A percentile compares a stretch with the other conserved stretches of the same genome.
Conservation (phyloP, 2,329 filamentous ascomycete genomes). For the Neonectria faginata region DNA sequence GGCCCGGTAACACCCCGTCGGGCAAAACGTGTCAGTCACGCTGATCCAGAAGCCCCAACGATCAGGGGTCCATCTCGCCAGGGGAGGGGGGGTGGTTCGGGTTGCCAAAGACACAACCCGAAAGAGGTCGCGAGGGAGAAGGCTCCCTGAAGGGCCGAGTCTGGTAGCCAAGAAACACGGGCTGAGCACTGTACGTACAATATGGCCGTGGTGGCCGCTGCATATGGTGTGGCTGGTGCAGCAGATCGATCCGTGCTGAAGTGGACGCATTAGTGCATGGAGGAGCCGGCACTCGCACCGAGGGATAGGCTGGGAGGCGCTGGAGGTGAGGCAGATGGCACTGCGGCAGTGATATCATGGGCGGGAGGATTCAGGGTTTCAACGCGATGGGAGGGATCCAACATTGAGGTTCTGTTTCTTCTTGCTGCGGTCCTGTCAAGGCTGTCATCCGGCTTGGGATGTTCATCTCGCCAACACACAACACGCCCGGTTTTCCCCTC, state of each 20-base stretch:
- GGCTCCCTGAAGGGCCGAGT: constrained; percentile 4
- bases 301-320: constrained; percentile 36
- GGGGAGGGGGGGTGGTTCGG: constrained; percentile 7
- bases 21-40: constrained; percentile 36
- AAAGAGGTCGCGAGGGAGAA: constrained; percentile 20
- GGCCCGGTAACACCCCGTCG: constrained; percentile 37
- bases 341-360: constrained; percentile 20
- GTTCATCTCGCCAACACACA: background rate
- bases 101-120: constrained; percentile 9
- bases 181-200: no score
- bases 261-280: constrained; percentile 46
- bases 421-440: constrained; percentile 9
- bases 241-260: constrained; percentile 37
- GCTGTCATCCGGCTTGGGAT: constrained; percentile 1
- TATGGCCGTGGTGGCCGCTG: background rate
- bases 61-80: constrained; percentile 30
- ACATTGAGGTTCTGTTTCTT: constrained; percentile 6
- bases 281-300: constrained; percentile 28
- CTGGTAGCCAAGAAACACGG: constrained; percentile 12
- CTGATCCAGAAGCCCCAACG: constrained; percentile 24
- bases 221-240: constrained; percentile 18
- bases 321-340: constrained; percentile 19
- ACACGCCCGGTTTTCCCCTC: constrained; percentile 26
- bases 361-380: constrained; percentile 15
- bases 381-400: constrained; percentile 12